Evolutionary conservation across 2,329 filamentous ascomycete species (phyloP), one percentile per base, ranked within the genome.

Genomic region (Davidsoniella virescens): DNA sequence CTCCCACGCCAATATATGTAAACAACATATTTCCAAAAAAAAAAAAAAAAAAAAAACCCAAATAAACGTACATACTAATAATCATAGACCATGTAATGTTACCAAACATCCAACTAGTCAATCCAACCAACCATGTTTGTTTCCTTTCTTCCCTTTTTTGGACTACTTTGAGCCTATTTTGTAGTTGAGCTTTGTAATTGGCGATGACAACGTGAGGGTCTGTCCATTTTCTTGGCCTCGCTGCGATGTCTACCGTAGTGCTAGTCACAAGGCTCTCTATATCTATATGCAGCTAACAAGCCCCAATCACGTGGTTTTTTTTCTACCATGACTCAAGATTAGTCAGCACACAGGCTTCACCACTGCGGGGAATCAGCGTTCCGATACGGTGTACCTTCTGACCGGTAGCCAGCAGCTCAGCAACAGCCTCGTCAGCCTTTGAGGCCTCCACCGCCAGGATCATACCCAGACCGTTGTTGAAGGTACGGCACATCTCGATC

Each of bases 401-500:
- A 14, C 85, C 85, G 43, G 75, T 71, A 23, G 68, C 70, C 59
- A 78, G 70, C 18, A 95, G 68, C 42, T 76, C 67, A 48, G 69
- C 64, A 17, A 70, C 69, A 2, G 85, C 79, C 37, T 71, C 69
- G 5, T 76, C 71, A 1, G 72, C 84, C 57, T 83, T 74, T 33
- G 68, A 72, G 51, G 74, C 69, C 25, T 75, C 76, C 2, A 95
- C 86, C 4, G 87, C 87, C 26, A 88, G 71, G 5, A 95, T 84
- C 88, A 98, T 96, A 44, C 92, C 92, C 42, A 98, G 69, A 47
- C 92, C 92, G 6, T 83, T 87, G 69, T 98, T 98, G 75, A 94
- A 96, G 2, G 87, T 92, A 52, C 87, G 75, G 47, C 82, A 87
- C 76, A 96, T 93, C 68, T 98, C 92, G 8, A 69, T 61, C 1